A percentile compares a stretch with the other conserved stretches of the same genome.
Evolutionary conservation across 176 grass and related monocot genomes (phyloP).

Genomic region (Dendrocalamus sinicus): DNA sequence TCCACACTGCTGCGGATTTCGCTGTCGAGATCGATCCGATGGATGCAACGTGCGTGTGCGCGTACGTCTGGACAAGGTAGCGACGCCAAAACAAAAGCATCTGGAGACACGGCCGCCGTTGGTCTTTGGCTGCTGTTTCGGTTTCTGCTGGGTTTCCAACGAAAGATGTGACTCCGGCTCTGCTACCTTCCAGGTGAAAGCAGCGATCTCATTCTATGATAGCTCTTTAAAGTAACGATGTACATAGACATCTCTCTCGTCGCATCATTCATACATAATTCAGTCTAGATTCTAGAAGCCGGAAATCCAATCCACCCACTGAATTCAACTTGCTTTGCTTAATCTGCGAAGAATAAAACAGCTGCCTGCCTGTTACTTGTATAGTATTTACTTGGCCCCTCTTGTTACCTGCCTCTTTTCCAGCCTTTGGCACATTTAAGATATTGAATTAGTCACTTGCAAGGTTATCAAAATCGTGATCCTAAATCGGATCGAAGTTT

Average conservation of each 20-base stretch:
- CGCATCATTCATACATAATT: not conserved
- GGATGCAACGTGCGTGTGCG: not conserved
- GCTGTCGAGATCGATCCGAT: not conserved
- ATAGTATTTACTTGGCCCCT: not conserved
- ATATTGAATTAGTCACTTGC: not conserved
- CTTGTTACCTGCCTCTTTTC: not conserved
- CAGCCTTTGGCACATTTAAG: not conserved
- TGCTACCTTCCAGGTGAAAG: constrained; percentile 12
- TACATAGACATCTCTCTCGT: not conserved
- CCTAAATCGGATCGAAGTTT: too few relatives aligned
- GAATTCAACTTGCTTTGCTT: not conserved
- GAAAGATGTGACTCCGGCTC: not conserved
- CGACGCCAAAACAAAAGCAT: constrained; percentile 21
- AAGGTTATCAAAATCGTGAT: too few relatives aligned
- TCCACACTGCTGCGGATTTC: too few relatives aligned
- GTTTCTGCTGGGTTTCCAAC: not conserved
- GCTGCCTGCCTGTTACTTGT: not conserved
- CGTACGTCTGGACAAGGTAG: constrained; percentile 18
- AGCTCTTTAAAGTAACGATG: not conserved
- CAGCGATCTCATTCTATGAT: not conserved
- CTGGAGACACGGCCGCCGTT: not conserved
- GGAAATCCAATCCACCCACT: not conserved
- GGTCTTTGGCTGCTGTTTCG: not conserved
- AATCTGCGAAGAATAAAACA: not conserved
- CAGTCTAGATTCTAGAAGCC: not conserved